Conservation (phyloP, 2,329 filamentous ascomycete species). For the Alternaria brassicae region DNA sequence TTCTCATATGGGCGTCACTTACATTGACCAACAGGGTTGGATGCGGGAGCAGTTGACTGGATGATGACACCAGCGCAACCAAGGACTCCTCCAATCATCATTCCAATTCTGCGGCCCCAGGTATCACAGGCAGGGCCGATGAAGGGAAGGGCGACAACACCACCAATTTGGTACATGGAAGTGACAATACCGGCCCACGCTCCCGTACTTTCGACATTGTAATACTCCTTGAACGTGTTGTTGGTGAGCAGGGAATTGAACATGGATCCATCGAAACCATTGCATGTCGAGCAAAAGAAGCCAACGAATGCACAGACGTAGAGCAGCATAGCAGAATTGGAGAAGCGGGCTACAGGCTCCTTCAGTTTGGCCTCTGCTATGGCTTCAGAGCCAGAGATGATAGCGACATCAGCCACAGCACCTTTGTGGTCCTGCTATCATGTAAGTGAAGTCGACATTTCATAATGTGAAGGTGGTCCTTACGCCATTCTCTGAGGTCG, state of each 20-base stretch:
- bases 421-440: slow-evolving; percentile 18
- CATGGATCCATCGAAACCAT: slow-evolving; percentile 66
- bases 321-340: slow-evolving; percentile 28
- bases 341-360: slow-evolving; percentile 54
- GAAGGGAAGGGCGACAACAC: slow-evolving; percentile 56
- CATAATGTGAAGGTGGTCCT: neutral
- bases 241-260: slow-evolving; percentile 60
- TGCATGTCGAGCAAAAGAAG: slow-evolving; percentile 60
- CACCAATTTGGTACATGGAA: slow-evolving; percentile 59
- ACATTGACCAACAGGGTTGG: slow-evolving; percentile 52
- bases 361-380: slow-evolving; percentile 63
- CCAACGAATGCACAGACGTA: slow-evolving; percentile 37
- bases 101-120: slow-evolving; percentile 54
- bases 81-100: slow-evolving; percentile 60
- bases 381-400: slow-evolving; percentile 61
- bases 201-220: slow-evolving; percentile 52
- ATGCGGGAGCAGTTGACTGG: slow-evolving; percentile 54
- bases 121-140: slow-evolving; percentile 56
- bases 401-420: slow-evolving; percentile 50
- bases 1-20: neutral
- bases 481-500: slow-evolving; percentile 26
- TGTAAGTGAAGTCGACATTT: neutral
- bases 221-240: slow-evolving; percentile 53
- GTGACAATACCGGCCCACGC: slow-evolving; percentile 55
- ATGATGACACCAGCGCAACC: slow-evolving; percentile 59